Evolutionary conservation across 2,329 filamentous ascomycete species (phyloP), one percentile per base, ranked within the genome.

Genomic region (Colletotrichum lupini): DNA sequence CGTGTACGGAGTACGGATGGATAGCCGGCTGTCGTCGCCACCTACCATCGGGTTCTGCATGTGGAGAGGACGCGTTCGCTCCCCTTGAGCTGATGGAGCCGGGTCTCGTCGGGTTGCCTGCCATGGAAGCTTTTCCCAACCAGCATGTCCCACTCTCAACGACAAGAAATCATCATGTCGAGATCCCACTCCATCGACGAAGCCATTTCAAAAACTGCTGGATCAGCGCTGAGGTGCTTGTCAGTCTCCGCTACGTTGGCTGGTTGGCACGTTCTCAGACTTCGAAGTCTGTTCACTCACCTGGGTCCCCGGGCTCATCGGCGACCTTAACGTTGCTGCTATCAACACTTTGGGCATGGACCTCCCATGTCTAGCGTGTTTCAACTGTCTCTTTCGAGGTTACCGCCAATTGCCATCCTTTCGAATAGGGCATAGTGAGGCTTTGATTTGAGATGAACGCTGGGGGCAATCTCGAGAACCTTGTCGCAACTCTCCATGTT

Each of bases 381-480:
- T 76, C 75, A 76, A 67, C 60, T 75, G 53, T 53, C 71, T 49
- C 8, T 19, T 67, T 70, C 42, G 30, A 74, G 71, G 28, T 58
- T 75, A 76, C 73, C 35, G 67, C 59, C 62, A 67, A 53, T 52
- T 49, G 42, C 32, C 9, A 24, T 8, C 28, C 62, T 35, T 57
- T 68, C 64, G 16, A 73, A 68, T 65, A 46, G 46, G 72, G 72
- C 61, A 72, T 75, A 74, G 72, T 58, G 68, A 75, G 65, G 65
- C 68, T 60, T 63, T 71, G 64, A 75, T 75, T 68, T 75, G 68
- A 75, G 74, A 75, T 75, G 74, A 75, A 69, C 74, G 74, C 65
- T 70, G 71, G 68, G 55, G 67, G 53, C 53, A 74, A 75, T 75
- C 68, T 75, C 64, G 61, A 74, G 70, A 70, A 73, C 70, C 70